A percentile compares a stretch with the other conserved stretches of the same genome.
These are phyloP conservation scores for Diutina rugosa DNA, from an alignment of 1,139 yeast species.

Conservation along the genomic window DNA sequence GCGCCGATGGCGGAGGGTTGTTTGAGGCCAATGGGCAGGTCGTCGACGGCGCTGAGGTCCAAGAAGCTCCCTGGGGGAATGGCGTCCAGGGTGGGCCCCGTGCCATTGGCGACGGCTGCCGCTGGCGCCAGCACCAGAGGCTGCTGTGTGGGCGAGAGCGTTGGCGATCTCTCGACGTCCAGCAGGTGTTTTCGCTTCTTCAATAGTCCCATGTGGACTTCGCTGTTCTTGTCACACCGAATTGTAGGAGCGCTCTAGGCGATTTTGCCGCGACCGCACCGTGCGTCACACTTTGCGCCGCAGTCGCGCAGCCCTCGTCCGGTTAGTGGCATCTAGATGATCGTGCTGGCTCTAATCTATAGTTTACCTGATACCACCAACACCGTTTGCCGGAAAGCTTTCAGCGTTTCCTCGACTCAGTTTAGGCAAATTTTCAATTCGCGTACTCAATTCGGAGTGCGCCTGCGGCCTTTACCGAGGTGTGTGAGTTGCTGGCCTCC, in stretches of 20 bases:
- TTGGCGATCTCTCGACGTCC: not conserved
- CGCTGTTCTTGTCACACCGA: not conserved
- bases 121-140: not conserved
- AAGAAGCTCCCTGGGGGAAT: not conserved
- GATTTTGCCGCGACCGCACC: not conserved
- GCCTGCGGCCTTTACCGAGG: not conserved
- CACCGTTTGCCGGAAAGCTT: no score
- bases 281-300: not conserved
- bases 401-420: no score
- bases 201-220: not conserved
- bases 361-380: not conserved
- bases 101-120: not conserved
- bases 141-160: not conserved
- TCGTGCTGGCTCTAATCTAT: not conserved
- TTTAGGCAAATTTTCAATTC: not conserved
- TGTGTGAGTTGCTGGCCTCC: not conserved
- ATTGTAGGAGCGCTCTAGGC: not conserved
- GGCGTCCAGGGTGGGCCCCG: not conserved
- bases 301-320: not conserved
- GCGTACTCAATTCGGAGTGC: not conserved
- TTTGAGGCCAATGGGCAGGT: not conserved
- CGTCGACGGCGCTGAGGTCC: not conserved
- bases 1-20: not conserved
- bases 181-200: not conserved
- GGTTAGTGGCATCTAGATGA: not conserved